A percentile compares a stretch with the other conserved stretches of the same genome.
Evolutionary conservation across 2,329 filamentous ascomycete genomes (phyloP).

Genomic region (Graphilbum ipis-grandicollis): DNA sequence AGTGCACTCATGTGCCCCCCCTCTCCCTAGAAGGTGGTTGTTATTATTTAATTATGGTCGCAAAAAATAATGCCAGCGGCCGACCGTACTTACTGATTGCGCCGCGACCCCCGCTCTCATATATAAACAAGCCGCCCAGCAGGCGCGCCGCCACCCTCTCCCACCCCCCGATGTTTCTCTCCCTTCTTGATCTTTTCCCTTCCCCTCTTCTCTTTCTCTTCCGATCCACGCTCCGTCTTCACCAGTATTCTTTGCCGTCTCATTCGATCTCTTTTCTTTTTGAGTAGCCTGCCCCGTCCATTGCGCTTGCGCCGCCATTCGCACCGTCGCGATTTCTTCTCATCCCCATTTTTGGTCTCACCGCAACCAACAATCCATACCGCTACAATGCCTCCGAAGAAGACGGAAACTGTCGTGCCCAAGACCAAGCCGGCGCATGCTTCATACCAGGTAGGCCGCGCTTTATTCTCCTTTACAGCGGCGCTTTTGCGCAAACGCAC

Average conservation of each 20-base stretch:
- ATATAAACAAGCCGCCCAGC: conserved; percentile 44
- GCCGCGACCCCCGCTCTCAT: conserved; percentile 31
- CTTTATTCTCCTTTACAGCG: background rate
- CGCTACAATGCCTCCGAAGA: conserved; percentile 47
- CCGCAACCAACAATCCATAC: too few species aligned
- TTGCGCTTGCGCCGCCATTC: conserved; percentile 4
- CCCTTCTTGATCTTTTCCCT: conserved; percentile 14
- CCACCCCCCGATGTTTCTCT: conserved; percentile 21
- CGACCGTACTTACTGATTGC: conserved; percentile 35
- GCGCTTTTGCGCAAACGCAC: too few species aligned
- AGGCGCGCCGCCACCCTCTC: conserved; percentile 28
- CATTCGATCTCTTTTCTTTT: conserved; percentile 1
- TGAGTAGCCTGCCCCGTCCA: conserved; percentile 1
- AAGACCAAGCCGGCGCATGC: conserved; percentile 33
- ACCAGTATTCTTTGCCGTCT: background rate
- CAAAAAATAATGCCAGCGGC: conserved; percentile 2
- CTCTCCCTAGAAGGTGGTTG: too few species aligned
- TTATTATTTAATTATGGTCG: background rate
- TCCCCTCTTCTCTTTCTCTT: conserved; percentile 8
- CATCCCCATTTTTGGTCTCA: conserved; percentile 1
- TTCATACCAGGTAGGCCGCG: conserved; percentile 38
- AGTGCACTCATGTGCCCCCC: too few species aligned
- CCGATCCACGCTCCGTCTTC: background rate
- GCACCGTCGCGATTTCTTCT: conserved; percentile 5
- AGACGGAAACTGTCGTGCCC: conserved; percentile 28